Evolutionary conservation across 768 basidiomycete species (phyloP).

Genomic region (Chalciporus piperatus): DNA sequence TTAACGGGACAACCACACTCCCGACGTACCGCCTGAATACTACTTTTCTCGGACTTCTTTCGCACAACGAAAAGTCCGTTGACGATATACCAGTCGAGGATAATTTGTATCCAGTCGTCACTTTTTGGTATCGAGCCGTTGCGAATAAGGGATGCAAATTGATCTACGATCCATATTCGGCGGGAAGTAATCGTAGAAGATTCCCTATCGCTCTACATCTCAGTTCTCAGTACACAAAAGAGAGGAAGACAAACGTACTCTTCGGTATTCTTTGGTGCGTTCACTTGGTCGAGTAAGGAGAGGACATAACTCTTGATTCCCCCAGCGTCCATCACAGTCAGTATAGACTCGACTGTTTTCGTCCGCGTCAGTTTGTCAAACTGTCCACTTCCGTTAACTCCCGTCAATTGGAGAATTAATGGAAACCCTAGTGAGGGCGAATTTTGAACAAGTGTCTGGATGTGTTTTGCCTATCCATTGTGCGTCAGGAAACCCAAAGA

Average conservation of each 20-base stretch:
- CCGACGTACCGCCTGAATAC: conserved; percentile 54
- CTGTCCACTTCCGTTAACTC: conserved; percentile 76
- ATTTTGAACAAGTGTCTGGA: conserved; percentile 70
- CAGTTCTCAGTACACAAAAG: conserved; percentile 7
- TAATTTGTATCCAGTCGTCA: conserved; percentile 70
- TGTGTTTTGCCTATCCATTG: conserved; percentile 57
- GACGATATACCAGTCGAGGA: conserved; percentile 80
- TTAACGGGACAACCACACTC: neutral
- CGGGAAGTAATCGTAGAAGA: conserved; percentile 51
- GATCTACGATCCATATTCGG: conserved; percentile 83
- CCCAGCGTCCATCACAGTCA: conserved; percentile 66
- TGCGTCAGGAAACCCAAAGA: neutral
- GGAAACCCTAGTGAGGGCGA: conserved; percentile 83
- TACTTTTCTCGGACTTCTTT: conserved; percentile 69
- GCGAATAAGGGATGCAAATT: conserved; percentile 72
- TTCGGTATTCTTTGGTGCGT: conserved; percentile 42
- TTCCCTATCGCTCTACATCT: conserved; percentile 33
- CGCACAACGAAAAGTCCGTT: conserved; percentile 78
- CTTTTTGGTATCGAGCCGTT: conserved; percentile 77
- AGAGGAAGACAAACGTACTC: conserved; percentile 35
- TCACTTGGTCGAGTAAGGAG: conserved; percentile 64
- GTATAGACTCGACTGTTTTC: conserved; percentile 84
- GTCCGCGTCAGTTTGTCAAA: conserved; percentile 93
- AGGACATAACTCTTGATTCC: conserved; percentile 78
- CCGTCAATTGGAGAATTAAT: conserved; percentile 80